Conservation (phyloP, 225 moss, liverwort and hornwort species). For the Asterella californica region DNA sequence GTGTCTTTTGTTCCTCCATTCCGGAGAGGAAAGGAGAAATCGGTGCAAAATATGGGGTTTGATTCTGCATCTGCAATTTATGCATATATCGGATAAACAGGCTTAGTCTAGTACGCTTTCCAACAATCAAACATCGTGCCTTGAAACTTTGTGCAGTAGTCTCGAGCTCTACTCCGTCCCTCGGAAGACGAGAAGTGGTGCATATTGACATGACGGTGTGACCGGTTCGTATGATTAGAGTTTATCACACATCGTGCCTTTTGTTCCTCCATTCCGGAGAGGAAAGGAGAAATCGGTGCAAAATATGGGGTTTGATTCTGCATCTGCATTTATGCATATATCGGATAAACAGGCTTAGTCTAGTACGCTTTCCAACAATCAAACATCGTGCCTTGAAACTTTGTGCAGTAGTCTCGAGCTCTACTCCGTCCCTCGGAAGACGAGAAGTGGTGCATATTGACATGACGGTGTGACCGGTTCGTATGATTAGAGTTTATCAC, state of each 20-base stretch:
- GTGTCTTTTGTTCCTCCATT: constrained; percentile 11
- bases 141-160: too few species aligned
- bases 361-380: background rate
- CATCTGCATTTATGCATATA: background rate
- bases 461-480: background rate
- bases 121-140: background rate
- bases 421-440: too few species aligned
- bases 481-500: background rate
- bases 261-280: constrained; percentile 4
- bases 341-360: background rate
- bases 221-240: background rate
- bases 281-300: background rate
- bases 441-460: background rate
- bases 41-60: background rate
- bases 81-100: background rate
- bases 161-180: background rate
- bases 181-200: background rate
- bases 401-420: background rate
- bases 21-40: background rate
- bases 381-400: background rate
- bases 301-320: background rate
- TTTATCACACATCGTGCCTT: too few species aligned
- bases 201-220: too few species aligned
- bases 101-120: background rate
- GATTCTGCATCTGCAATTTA: constrained; percentile 4